A percentile compares a stretch with the other conserved stretches of the same genome.
Conservation (phyloP, 768 basidiomycete species). For the Amylocystis lapponica region DNA sequence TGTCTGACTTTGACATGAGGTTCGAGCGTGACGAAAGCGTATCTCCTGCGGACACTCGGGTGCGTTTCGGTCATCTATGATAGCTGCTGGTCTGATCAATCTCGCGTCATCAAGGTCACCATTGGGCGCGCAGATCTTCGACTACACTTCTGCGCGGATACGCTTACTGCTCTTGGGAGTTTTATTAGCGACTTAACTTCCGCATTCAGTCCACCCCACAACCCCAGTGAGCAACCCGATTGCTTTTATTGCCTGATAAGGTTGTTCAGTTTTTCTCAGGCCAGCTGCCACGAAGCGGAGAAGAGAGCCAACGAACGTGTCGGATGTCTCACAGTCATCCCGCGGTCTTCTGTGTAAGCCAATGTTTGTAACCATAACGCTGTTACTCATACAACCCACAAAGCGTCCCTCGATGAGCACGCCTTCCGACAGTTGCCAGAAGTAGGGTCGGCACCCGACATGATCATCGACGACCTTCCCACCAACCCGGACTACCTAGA, state of each 20-base stretch:
- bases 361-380: no score
- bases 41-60: constrained; percentile 27
- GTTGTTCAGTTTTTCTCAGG: no score
- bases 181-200: constrained; percentile 49
- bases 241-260: no score
- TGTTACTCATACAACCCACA: not conserved
- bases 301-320: constrained; percentile 12
- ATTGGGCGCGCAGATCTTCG: constrained; percentile 48
- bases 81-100: no score
- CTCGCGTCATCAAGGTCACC: no score
- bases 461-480: constrained; percentile 89
- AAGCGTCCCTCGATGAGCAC: constrained; percentile 75
- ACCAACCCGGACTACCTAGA: constrained; percentile 86
- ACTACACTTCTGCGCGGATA: constrained; percentile 76
- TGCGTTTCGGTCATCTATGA: constrained; percentile 3
- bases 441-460: constrained; percentile 74
- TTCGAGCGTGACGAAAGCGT: constrained; percentile 27
- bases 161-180: constrained; percentile 49
- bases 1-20: constrained; percentile 43
- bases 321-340: constrained; percentile 3
- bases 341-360: constrained; percentile 23
- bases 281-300: constrained; percentile 11
- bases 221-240: constrained; percentile 11
- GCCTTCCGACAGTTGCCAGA: constrained; percentile 76
- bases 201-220: constrained; percentile 33